phyloP scores from a whole-genome alignment of 2,329 filamentous ascomycete genomes.

The Aureobasidium zeae region DNA sequence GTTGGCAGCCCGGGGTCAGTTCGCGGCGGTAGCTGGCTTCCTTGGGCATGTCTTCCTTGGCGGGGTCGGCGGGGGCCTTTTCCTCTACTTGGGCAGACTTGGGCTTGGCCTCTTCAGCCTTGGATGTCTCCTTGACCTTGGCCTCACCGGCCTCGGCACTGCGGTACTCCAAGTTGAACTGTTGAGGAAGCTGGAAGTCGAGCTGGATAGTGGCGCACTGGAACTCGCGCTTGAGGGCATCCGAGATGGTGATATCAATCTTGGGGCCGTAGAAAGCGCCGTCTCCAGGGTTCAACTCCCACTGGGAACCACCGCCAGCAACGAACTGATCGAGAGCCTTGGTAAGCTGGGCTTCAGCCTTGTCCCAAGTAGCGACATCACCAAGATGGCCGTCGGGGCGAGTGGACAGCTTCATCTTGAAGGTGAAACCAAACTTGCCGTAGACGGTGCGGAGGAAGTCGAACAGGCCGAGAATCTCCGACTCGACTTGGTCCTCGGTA shows the following conservation, averaged over 20 bases:
- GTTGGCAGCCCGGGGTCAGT: conserved; percentile 61
- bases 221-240: conserved; percentile 74
- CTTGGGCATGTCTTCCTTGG: conserved; percentile 23
- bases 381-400: conserved; percentile 83
- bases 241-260: conserved; percentile 91
- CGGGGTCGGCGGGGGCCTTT: conserved; percentile 26
- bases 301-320: conserved; percentile 52
- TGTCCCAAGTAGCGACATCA: conserved; percentile 77
- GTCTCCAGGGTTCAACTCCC: conserved; percentile 89
- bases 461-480: conserved; percentile 74
- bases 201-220: conserved; percentile 93
- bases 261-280: conserved; percentile 98
- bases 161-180: conserved; percentile 82
- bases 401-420: conserved; percentile 92
- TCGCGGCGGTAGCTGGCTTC: conserved; percentile 32
- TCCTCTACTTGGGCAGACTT: conserved; percentile 24
- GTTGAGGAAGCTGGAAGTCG: conserved; percentile 75
- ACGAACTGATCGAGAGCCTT: conserved; percentile 69
- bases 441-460: conserved; percentile 77
- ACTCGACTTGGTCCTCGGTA: conserved; percentile 64
- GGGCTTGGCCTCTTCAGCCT: conserved; percentile 31
- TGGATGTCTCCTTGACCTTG: conserved; percentile 33
- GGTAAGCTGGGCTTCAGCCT: conserved; percentile 72
- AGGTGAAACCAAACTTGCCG: conserved; percentile 75
- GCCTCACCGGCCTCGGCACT: conserved; percentile 33